phyloP scores from a whole-genome alignment of 495 filamentous ascomycete species.

The Penicillium robsamsonii region DNA sequence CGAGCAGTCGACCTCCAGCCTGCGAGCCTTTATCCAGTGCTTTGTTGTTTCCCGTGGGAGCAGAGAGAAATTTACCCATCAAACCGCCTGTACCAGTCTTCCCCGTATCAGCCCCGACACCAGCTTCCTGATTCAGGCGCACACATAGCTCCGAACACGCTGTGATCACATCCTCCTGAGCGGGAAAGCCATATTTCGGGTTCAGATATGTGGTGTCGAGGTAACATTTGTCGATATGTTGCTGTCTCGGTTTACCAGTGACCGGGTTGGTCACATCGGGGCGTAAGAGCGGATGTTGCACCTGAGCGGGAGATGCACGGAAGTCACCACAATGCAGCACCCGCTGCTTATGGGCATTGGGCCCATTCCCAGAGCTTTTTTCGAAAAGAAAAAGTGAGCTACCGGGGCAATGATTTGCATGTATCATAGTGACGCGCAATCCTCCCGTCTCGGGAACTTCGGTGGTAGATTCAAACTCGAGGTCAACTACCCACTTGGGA shows the following conservation, averaged over 20 bases:
- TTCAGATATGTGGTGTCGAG: constrained; percentile 96
- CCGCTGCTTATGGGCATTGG: constrained; percentile 61
- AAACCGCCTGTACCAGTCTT: constrained; percentile 44
- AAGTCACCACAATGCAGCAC: constrained; percentile 97
- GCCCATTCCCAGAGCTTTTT: constrained; percentile 61
- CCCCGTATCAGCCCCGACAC: constrained; percentile 47
- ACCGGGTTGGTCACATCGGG: constrained; percentile 68
- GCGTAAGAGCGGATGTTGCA: constrained; percentile 75
- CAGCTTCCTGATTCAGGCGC: constrained; percentile 55
- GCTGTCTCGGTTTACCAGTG: constrained; percentile 68
- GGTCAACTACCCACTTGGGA: constrained; percentile 76
- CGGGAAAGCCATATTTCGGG: constrained; percentile 92
- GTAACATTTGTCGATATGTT: constrained; percentile 91
- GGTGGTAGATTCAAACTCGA: constrained; percentile 80
- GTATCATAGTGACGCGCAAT: constrained; percentile 88
- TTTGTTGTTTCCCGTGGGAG: constrained; percentile 16
- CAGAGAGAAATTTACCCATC: constrained; percentile 62
- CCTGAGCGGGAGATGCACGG: constrained; percentile 80
- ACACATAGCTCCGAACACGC: constrained; percentile 91
- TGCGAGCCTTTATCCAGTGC: constrained; percentile 11
- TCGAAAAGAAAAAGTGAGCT: constrained; percentile 93
- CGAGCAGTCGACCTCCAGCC: constrained; percentile 66
- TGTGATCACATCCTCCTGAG: constrained; percentile 77
- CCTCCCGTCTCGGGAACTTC: constrained; percentile 79
- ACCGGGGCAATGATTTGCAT: constrained; percentile 94